Evolutionary conservation across 2,329 filamentous ascomycete species (phyloP), one percentile per base, ranked within the genome.

Genomic region (Hymenoscyphus repandus): DNA sequence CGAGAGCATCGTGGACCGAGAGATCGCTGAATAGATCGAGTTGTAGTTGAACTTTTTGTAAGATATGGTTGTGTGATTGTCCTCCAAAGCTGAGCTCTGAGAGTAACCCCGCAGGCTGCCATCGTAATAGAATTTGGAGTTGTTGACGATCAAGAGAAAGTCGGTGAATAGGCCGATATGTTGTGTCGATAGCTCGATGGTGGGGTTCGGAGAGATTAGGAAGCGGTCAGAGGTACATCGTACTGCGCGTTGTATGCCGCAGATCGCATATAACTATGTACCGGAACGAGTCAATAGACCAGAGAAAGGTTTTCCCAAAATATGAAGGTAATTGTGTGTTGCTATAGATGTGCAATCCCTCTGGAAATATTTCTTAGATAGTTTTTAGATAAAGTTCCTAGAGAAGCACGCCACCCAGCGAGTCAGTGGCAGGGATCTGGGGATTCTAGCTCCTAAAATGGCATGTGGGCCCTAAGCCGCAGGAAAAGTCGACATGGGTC

Each of bases 41-140:
- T 27, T 6, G 53, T 20, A 43, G 39, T 53, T 54, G 47, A 47
- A 9, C 49, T 34, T 6, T 43, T 45, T 34, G 53, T 47, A 46
- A 32, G 45, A 52, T 54, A 57, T 3, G 56, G 20, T 40, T 58
- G 57, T 22, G 45, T 36, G 39, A 55, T 52, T 48, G 58, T 20
- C 49, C 56, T 52, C 49, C 57, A 55, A 47, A 64, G 52, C 42
- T 57, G 58, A 15, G 51, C 52, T 43, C 63, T 53, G 15, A 62
- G 46, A 33, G 55, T 58, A 44, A 62, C 53, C 44, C 52, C 51
- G 47, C 58, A 57, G 45, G 56, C 49, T 45, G 57, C 60, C 63
- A 65, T 64, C 36, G 43, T 51, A 37, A 44, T 20, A 36, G 13
- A 9, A 45, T 20, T 27, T 13, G 32, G 27, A 42, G 32, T 37